phyloP scores from a whole-genome alignment of 257 asterid genomes.

The Plantago ovata region DNA sequence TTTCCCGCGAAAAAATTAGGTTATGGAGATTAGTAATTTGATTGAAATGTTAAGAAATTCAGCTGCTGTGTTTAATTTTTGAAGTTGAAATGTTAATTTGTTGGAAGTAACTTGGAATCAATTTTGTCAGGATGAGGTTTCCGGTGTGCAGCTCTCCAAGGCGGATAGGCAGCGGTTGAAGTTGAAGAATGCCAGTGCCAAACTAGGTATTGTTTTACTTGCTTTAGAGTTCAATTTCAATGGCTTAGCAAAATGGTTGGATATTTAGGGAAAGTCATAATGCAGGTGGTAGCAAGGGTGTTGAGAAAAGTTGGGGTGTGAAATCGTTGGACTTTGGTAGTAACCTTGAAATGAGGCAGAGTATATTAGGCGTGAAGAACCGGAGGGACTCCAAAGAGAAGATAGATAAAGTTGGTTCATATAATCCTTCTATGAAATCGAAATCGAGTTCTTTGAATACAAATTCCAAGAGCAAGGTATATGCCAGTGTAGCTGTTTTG shows the following conservation, averaged over 20 bases:
- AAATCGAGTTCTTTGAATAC: constrained; percentile 23
- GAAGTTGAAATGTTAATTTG: too few species aligned
- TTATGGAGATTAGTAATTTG: too few species aligned
- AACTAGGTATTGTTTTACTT: constrained; percentile 37
- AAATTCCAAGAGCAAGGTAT: constrained; percentile 42
- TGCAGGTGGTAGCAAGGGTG: constrained; percentile 39
- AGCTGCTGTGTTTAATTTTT: too few species aligned
- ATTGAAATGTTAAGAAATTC: not conserved
- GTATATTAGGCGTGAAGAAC: constrained; percentile 31
- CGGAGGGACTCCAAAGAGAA: constrained; percentile 20
- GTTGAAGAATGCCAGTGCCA: constrained; percentile 33
- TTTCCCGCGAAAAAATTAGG: too few species aligned
- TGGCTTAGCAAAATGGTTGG: not conserved
- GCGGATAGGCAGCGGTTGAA: constrained; percentile 46
- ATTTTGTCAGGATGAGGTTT: constrained; percentile 51
- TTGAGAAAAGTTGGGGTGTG: constrained; percentile 26
- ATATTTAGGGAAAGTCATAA: constrained; percentile 1
- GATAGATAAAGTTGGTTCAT: constrained; percentile 21
- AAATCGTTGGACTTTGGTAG: constrained; percentile 27
- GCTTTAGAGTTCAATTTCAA: constrained; percentile 7
- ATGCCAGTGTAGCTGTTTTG: constrained; percentile 18
- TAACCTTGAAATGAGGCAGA: constrained; percentile 26
- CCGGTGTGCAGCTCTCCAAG: constrained; percentile 41
- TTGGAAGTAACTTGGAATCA: not conserved
- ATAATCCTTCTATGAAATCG: constrained; percentile 19